Evolutionary conservation across 75 land plant genomes (phyloP), one percentile per base, ranked within the genome.

Genomic region (Ceratopteris richardii): DNA sequence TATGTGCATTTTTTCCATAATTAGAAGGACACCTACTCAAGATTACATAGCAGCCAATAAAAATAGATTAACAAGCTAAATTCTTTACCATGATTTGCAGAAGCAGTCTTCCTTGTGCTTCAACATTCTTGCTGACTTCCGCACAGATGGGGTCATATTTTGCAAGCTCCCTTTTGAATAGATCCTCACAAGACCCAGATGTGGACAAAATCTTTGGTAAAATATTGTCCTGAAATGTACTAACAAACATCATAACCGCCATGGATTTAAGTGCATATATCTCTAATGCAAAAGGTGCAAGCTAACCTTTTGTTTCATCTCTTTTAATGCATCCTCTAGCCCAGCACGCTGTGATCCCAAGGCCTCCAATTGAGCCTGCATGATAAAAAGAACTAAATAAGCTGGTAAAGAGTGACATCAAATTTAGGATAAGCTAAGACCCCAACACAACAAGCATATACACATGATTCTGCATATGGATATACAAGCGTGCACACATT

Each of bases 241-340:
- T 33, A 33, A 33, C 7, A 9, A 33, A 33, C 3, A 3, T 9
- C 37, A 33, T n/a, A n/a, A n/a, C n/a, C n/a, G n/a, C n/a, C n/a
- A n/a, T n/a, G n/a, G n/a, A n/a, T n/a, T n/a, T n/a, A n/a, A n/a
- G n/a, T n/a, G n/a, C n/a, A n/a, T n/a, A n/a, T n/a, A n/a, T n/a
- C n/a, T n/a, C n/a, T n/a, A n/a, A n/a, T n/a, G n/a, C n/a, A n/a
- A n/a, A n/a, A 37, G 16, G 4, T 24, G 22, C 11, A 57, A 29
- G 29, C 51, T 14, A 23, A 89, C 96, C 96, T 86, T 85, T 55
- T 88, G 73, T 70, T 90, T 95, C 99, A 95, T 95, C 51, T 95
- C 99, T 80, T 90, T 95, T 18, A 95, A 85, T 84, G 85, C 88
- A 63, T 95, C 99, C 68, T 95, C 99, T 53, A 95, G 78, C 40